Conservation (phyloP, 495 filamentous ascomycete genomes). For the Penicillium samsonianum region DNA sequence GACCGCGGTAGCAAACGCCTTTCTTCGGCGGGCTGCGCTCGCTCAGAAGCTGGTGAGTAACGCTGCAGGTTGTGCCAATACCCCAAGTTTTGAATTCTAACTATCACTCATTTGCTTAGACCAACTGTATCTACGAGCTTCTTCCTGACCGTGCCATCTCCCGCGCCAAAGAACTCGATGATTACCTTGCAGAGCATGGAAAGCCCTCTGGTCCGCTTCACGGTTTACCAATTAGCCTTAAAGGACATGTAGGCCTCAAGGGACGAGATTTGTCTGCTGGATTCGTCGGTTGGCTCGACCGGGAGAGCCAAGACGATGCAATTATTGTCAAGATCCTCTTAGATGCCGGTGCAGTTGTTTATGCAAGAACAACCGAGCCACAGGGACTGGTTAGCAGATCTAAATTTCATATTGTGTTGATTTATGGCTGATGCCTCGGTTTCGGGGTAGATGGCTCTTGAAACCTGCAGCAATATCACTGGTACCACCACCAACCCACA, state of each 20-base stretch:
- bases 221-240: constrained; percentile 33
- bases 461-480: constrained; percentile 42
- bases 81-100: background rate
- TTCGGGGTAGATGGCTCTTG: constrained; percentile 11
- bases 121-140: constrained; percentile 58
- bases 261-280: constrained; percentile 30
- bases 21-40: constrained; percentile 48
- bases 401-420: background rate
- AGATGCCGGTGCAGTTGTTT: constrained; percentile 25
- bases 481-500: constrained; percentile 39
- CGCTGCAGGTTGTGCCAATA: background rate
- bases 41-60: constrained; percentile 41
- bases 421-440: background rate
- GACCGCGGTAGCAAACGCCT: constrained; percentile 43
- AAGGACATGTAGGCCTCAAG: constrained; percentile 19
- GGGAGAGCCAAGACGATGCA: constrained; percentile 5
- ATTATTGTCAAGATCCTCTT: constrained; percentile 4
- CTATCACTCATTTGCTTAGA: background rate
- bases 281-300: constrained; percentile 39
- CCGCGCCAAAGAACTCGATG: constrained; percentile 38
- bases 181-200: constrained; percentile 20
- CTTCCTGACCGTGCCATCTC: constrained; percentile 54
- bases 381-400: constrained; percentile 27
- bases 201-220: constrained; percentile 18
- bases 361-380: constrained; percentile 44